Base-by-base conservation (phyloP, 1,139 yeast genomes). In the Yamadazyma atlantica region DNA sequence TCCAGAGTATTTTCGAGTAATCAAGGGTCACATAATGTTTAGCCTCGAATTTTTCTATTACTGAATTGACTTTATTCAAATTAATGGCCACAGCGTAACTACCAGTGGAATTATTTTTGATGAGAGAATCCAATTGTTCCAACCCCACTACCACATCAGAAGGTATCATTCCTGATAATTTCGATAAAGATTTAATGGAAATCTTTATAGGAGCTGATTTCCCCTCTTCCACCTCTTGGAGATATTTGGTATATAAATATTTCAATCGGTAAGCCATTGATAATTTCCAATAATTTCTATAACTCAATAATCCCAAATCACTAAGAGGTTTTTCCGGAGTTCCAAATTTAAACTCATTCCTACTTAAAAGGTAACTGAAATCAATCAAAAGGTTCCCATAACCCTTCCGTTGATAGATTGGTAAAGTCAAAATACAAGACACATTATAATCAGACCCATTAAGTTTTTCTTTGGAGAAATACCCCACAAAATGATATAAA, bases 281-380 rank as follows among this genome's bases (percentile, higher is more conserved):
- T 2, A 80, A 62, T 49, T 78, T 82, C 97, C 98, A 92, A 58
- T 85, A 92, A 50, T 82, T 85, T 46, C 95, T 69, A 59, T 92
- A 92, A 46, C 96, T 85, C 23, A 86, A 62, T 34, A 89, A 65
- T 0, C 98, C 98, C 39, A 90, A 66, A 49, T 85, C 94, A 50
- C 95, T 83, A 38, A 92, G 68, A 0, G 98, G 97, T 54, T 90
- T 90, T 51, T 92, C 98, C 0, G 98, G 98, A 0, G 97, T 86
- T 0, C 98, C 98, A 40, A 76, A 75, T 44, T 82, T 82, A 49
- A 78, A 80, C 55, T 92, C 97, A 40, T 78, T 70, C 39, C 85
- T 68, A 2, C 90, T 77, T 33, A 92, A 62, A 23, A 90, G 64
- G 56, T 92, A 92, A 38, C 96, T 87, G 58, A 92, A 89, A 47